Base-by-base conservation (phyloP, 257 asterid genomes). In the Solanum bukasovii region DNA sequence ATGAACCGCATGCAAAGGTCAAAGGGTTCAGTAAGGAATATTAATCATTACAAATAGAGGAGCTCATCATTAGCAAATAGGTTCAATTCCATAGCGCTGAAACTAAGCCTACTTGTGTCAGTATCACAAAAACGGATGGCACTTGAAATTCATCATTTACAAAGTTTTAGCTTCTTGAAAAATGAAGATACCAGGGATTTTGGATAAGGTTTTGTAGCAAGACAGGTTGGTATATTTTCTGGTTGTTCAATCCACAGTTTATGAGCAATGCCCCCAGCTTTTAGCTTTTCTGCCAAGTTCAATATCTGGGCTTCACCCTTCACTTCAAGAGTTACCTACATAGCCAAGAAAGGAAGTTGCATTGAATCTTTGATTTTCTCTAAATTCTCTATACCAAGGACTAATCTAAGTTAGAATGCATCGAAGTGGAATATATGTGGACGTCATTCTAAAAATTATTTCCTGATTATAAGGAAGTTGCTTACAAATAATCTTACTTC, bases 241-340 rank as follows among this genome's bases (percentile, higher is more conserved):
- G 99, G 99, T 84, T 95, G 98, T 89, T 97, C 99, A 83, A 94
- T 92, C 99, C 99, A 97, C 88, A 97, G 88, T 92, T 96, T 97
- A 89, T 95, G 96, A 92, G 92, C 94, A 83, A 97, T 91, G 86
- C 93, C 94, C 27, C 93, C 94, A 0, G 90, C 92, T 88, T 93
- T 96, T 65, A 97, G 93, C 91, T 95, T 96, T 83, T 92, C 99
- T 1, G 98, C 92, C 89, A 97, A 91, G 92, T 89, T 96, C 38
- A 92, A 40, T 65, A 97, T 75, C 93, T 96, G 98, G 67, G 96
- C 73, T 91, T 96, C 98, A 29, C 97, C 98, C 91, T 97, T 97
- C 27, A 96, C 99, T 92, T 97, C 99, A 79, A 97, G 96, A 4
- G 99, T 95, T 18, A 97, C 98, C 98, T 95, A 93, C 86, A 82